Conservation (phyloP, 352 stramenopile genomes). For the Peronospora destructor region DNA sequence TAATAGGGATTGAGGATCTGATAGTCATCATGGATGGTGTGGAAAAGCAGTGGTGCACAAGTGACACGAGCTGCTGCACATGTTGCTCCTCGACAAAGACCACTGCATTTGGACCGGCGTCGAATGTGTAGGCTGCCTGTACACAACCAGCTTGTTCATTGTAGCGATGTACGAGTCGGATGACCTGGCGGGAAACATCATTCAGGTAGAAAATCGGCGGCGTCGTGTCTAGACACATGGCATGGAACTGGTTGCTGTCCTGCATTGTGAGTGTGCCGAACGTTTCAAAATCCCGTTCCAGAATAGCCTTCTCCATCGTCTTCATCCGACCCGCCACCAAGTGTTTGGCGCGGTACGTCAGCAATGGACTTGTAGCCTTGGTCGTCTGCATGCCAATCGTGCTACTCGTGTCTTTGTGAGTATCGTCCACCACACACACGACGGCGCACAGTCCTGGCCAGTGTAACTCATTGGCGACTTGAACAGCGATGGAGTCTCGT, state of each 20-base stretch:
- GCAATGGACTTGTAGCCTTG: slow-evolving; percentile 89
- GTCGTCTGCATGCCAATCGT: slow-evolving; percentile 94
- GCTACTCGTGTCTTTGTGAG: slow-evolving; percentile 94
- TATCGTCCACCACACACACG: slow-evolving; percentile 94
- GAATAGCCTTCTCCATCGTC: slow-evolving; percentile 88
- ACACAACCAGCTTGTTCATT: slow-evolving; percentile 77
- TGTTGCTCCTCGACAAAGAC: slow-evolving; percentile 79
- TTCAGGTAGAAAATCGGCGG: slow-evolving; percentile 99
- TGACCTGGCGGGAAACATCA: slow-evolving; percentile 80
- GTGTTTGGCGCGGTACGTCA: slow-evolving; percentile 77
- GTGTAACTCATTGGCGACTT: slow-evolving; percentile 82
- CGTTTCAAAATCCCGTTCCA: slow-evolving; percentile 87
- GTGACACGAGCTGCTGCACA: slow-evolving; percentile 49
- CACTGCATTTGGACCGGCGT: slow-evolving; percentile 98
- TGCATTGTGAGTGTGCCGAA: slow-evolving; percentile 97
- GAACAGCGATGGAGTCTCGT: slow-evolving; percentile 53
- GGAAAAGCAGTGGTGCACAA: slow-evolving; percentile 54
- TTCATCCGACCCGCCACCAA: slow-evolving; percentile 84
- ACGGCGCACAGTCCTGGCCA: slow-evolving; percentile 93
- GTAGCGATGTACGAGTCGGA: slow-evolving; percentile 90
- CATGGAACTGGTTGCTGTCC: slow-evolving; percentile 98
- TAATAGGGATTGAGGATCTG: slow-evolving; percentile 28
- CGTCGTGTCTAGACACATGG: slow-evolving; percentile 95
- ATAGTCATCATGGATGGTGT: slow-evolving; percentile 24
- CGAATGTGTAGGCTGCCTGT: slow-evolving; percentile 96